A percentile compares a stretch with the other conserved stretches of the same genome.
These are phyloP conservation scores for Pythium dissotocum DNA, from an alignment of 352 stramenopile species.

Conservation along the genomic window DNA sequence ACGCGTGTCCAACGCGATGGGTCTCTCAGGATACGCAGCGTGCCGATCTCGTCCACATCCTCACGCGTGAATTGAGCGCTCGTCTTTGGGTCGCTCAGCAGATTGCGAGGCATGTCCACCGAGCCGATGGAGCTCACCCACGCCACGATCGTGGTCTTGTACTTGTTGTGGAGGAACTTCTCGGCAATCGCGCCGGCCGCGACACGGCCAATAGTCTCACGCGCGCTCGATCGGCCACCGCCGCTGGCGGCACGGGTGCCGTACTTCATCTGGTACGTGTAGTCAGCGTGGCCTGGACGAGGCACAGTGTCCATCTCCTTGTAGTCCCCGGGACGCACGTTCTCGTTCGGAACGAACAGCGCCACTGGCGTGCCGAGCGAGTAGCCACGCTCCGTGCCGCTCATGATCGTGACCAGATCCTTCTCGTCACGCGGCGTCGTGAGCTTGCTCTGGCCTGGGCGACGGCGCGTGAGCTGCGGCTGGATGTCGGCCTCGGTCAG, in stretches of 20 bases:
- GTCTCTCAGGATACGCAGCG: conserved; percentile 78
- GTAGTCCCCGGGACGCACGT: conserved; percentile 96
- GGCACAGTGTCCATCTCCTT: conserved; percentile 95
- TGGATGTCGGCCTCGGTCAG: conserved; percentile 97
- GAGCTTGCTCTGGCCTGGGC: conserved; percentile 97
- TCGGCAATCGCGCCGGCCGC: conserved; percentile 96
- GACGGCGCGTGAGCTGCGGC: conserved; percentile 95
- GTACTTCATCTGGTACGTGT: conserved; percentile 99
- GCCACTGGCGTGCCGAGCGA: conserved; percentile 97
- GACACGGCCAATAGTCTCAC: conserved; percentile 98
- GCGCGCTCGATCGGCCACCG: conserved; percentile 93
- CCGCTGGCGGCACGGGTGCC: conserved; percentile 96
- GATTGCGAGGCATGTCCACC: conserved; percentile 79
- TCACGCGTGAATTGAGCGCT: conserved; percentile 66
- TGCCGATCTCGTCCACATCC: conserved; percentile 83
- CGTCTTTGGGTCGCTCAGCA: conserved; percentile 69
- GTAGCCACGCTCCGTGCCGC: conserved; percentile 91
- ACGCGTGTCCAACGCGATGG: conserved; percentile 63
- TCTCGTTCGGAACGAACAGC: conserved; percentile 97
- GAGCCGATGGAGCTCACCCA: conserved; percentile 88
- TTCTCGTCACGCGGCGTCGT: conserved; percentile 98
- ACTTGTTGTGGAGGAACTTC: conserved; percentile 94
- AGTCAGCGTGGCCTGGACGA: conserved; percentile 96
- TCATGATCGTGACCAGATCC: conserved; percentile 97
- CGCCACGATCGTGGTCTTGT: conserved; percentile 86